Percentiles rank a stretch among this genome's conserved stretches.
Evolutionary conservation across 2,329 filamentous ascomycete genomes (phyloP).

Genomic region (Botrytis medusae): DNA sequence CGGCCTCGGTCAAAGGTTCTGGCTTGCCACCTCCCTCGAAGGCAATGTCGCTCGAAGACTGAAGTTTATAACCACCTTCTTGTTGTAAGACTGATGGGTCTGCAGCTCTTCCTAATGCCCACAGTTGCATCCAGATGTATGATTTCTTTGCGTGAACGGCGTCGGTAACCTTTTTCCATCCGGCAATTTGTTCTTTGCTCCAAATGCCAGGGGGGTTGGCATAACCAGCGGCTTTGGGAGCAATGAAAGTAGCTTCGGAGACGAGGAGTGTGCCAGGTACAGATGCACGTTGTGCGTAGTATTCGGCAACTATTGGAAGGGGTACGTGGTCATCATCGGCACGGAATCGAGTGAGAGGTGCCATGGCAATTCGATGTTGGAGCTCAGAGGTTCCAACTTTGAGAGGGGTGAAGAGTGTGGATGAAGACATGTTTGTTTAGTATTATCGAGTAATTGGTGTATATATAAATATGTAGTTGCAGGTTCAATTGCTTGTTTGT

Average conservation of each 20-base stretch:
- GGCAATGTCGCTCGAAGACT: constrained; percentile 31
- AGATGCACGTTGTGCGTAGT: constrained; percentile 54
- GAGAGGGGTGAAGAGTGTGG: constrained; percentile 46
- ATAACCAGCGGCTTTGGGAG: constrained; percentile 48
- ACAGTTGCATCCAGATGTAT: constrained; percentile 60
- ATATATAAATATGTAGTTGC: neutral
- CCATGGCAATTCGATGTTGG: constrained; percentile 52
- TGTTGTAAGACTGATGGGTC: constrained; percentile 22
- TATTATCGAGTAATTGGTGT: neutral
- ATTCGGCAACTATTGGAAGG: constrained; percentile 46
- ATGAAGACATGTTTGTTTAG: constrained; percentile 21
- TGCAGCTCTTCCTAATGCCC: constrained; percentile 54
- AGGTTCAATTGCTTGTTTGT: neutral
- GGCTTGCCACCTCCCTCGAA: constrained; percentile 32
- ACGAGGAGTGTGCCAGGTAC: constrained; percentile 55
- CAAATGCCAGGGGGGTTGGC: constrained; percentile 57
- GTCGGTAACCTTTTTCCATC: constrained; percentile 58
- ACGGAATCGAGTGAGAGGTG: constrained; percentile 58
- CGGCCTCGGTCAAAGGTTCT: constrained; percentile 43
- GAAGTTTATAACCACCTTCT: constrained; percentile 31
- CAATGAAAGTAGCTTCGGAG: constrained; percentile 54
- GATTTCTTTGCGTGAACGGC: constrained; percentile 59
- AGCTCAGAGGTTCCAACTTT: constrained; percentile 44
- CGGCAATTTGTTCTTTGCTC: constrained; percentile 50
- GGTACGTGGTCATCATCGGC: constrained; percentile 50